Percentiles rank a stretch among this genome's conserved stretches.
Evolutionary conservation across 2,329 filamentous ascomycete species (phyloP).

Genomic region (Phyllachora maydis): DNA sequence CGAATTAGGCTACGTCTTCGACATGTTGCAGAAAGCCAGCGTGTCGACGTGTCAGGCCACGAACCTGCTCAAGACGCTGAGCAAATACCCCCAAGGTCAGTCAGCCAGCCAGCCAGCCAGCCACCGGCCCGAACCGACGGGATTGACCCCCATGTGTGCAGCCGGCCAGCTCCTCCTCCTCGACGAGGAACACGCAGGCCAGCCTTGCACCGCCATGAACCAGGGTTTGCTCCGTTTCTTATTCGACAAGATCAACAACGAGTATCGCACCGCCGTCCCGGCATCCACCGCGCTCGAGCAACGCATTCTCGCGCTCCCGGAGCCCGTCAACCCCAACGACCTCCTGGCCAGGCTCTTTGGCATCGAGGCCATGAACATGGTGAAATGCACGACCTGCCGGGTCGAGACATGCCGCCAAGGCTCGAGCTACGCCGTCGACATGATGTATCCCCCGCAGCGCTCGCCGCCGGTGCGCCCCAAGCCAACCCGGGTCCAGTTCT

Average conservation of each 20-base stretch:
- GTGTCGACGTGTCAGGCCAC: conserved; percentile 92
- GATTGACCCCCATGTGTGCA: conserved; percentile 8
- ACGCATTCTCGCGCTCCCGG: conserved; percentile 14
- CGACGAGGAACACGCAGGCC: conserved; percentile 61
- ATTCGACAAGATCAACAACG: conserved; percentile 57
- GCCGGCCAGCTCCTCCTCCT: conserved; percentile 59
- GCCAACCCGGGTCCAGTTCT: conserved; percentile 45
- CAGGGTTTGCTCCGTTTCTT: conserved; percentile 76
- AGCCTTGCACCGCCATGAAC: conserved; percentile 59
- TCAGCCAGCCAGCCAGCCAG: conserved; percentile 1
- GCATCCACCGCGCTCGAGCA: conserved; percentile 49
- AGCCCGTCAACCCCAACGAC: conserved; percentile 6
- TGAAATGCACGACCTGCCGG: conserved; percentile 69
- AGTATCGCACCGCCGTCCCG: conserved; percentile 49
- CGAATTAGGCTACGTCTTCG: conserved; percentile 86
- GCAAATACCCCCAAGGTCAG: conserved; percentile 55
- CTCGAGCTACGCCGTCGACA: conserved; percentile 64
- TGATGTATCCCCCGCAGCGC: conserved; percentile 57
- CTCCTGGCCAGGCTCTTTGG: conserved; percentile 28
- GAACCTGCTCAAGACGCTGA: conserved; percentile 80
- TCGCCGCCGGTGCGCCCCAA: conserved; percentile 25
- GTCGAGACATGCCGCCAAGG: conserved; percentile 70
- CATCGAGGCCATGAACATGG: conserved; percentile 50
- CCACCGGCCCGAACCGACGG: too few species aligned
- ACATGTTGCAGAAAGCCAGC: conserved; percentile 93